Percentiles rank a stretch among this genome's conserved stretches.
Conservation (phyloP, 2,329 filamentous ascomycete species). For the Huntiella moniliformis region DNA sequence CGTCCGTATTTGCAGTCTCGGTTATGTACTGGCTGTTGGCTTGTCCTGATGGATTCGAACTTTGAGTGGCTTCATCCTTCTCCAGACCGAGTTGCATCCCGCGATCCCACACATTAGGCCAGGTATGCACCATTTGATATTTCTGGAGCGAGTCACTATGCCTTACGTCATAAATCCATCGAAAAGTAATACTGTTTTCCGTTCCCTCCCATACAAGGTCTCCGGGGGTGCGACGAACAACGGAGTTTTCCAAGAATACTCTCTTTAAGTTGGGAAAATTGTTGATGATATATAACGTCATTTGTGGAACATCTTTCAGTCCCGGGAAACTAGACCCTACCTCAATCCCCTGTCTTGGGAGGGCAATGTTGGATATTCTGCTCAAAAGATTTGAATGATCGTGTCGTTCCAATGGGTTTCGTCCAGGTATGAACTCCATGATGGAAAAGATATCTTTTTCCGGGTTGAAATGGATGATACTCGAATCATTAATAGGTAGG, state of each 20-base stretch:
- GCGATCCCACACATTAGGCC: background rate
- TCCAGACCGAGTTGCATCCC: background rate
- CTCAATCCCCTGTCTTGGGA: no score
- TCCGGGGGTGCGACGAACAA: background rate
- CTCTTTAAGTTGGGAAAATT: conserved; percentile 5
- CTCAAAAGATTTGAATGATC: background rate
- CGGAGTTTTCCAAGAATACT: conserved; percentile 1
- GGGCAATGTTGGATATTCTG: conserved; percentile 5
- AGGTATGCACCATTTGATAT: background rate
- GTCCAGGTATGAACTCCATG: background rate
- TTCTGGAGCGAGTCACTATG: background rate
- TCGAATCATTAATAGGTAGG: background rate
- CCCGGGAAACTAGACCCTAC: no score
- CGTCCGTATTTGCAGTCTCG: background rate
- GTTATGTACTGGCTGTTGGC: no score
- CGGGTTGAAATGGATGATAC: conserved; percentile 3
- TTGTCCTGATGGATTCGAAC: no score
- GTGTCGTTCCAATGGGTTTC: background rate
- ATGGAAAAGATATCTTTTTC: conserved; percentile 4
- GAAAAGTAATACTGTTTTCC: conserved; percentile 6
- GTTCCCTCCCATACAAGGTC: background rate
- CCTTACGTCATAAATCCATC: background rate
- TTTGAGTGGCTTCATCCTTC: background rate
- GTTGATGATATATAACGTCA: conserved; percentile 1
- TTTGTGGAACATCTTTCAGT: background rate